Conservation (phyloP, 441 rosid species). For the Macaranga tanarius region DNA sequence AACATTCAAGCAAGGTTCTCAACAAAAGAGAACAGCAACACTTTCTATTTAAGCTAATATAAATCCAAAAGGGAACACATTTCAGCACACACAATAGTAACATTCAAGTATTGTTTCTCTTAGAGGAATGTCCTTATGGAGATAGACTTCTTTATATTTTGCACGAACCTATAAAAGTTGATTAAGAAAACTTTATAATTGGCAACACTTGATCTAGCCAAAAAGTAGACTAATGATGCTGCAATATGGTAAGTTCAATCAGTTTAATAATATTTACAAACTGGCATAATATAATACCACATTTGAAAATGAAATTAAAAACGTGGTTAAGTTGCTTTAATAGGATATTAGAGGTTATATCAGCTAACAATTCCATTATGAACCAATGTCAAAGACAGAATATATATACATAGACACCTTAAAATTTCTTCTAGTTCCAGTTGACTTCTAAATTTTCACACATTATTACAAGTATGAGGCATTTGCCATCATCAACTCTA, state of each 20-base stretch:
- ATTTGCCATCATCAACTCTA: too few species aligned
- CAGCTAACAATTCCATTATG: background rate
- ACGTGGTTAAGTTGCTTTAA: background rate
- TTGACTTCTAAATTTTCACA: background rate
- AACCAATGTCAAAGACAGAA: background rate
- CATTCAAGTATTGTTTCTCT: slow-evolving; percentile 99
- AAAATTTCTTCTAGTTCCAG: background rate
- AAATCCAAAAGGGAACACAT: slow-evolving; percentile 96
- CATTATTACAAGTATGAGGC: too few species aligned
- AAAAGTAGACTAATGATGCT: background rate
- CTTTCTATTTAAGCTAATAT: slow-evolving; percentile 98
- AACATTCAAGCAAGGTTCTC: slow-evolving; percentile 97
- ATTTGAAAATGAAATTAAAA: background rate
- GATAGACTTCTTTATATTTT: slow-evolving; percentile 98
- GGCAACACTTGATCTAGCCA: background rate
- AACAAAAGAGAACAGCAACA: slow-evolving; percentile 95
- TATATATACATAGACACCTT: background rate
- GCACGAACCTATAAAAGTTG: slow-evolving; percentile 74
- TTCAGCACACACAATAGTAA: slow-evolving; percentile 97
- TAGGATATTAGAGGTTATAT: background rate
- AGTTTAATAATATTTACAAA: background rate
- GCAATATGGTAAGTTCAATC: background rate
- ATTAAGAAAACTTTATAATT: slow-evolving; percentile 8
- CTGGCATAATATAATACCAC: background rate
- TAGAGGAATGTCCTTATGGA: slow-evolving; percentile 95